Evolutionary conservation across 2,329 filamentous ascomycete species (phyloP), one percentile per base, ranked within the genome.

Genomic region (Blastomyces silverae): DNA sequence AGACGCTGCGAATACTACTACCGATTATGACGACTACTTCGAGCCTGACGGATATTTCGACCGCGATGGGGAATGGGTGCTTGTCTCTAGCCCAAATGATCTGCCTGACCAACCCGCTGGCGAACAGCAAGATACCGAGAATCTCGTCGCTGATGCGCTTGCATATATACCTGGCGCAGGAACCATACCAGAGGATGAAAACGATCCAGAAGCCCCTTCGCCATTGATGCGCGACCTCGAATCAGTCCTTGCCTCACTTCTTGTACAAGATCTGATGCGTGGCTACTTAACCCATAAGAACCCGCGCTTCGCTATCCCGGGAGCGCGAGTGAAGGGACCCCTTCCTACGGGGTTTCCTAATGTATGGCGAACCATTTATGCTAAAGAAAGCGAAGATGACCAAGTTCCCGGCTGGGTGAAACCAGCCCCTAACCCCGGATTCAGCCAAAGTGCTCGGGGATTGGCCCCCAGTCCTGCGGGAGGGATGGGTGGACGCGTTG

Each of bases 241-340:
- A 76, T 86, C 86, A 56, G 86, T 90, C 60, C 83, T 95, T 15
- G 85, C 89, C 0, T 88, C 87, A 13, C 83, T 97, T 15, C 84
- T 95, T 25, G 86, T 89, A 61, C 90, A 96, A 75, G 90, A 89
- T 0, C 80, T 96, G 31, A 81, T 97, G 73, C 87, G 88, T 69
- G 93, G 92, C 1, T 97, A 92, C 72, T 84, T 97, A 37, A 90
- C 89, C 20, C 91, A 95, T 71, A 84, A 84, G 34, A 86, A 87
- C 72, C 84, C 84, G 55, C 87, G 89, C 60, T 92, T 97, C 72
- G 92, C 91, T 15, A 90, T 97, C 55, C 86, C 89, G 62, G 92
- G 92, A 2, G 87, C 89, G 31, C 73, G 75, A 53, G 61, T 73
- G 31, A 74, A 75, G 5, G 77, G 77, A 8, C 77, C 79, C 3